A percentile compares a stretch with the other conserved stretches of the same genome.
These are phyloP conservation scores for Chenopodium album DNA, from an alignment of 148 eudicot genomes.

Conservation along the genomic window DNA sequence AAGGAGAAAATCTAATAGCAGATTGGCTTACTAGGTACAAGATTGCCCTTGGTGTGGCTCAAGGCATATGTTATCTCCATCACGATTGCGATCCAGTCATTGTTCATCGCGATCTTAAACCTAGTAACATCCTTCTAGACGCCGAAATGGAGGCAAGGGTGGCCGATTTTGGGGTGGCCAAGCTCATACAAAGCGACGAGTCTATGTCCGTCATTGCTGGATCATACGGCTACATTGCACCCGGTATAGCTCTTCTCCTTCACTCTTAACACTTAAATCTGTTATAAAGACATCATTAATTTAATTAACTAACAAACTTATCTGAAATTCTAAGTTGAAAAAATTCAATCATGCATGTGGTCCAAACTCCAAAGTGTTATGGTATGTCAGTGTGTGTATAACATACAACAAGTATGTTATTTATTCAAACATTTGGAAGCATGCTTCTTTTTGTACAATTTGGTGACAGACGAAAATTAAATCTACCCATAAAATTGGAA, in stretches of 20 bases:
- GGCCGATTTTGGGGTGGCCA: conserved; percentile 96
- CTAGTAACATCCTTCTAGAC: conserved; percentile 80
- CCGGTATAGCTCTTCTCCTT: conserved; percentile 50
- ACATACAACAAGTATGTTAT: background rate
- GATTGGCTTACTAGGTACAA: conserved; percentile 87
- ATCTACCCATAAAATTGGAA: conserved; percentile 23
- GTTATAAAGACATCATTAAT: background rate
- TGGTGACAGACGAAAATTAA: conserved; percentile 5
- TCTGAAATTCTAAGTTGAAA: background rate
- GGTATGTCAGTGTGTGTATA: background rate
- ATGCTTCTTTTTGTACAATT: conserved; percentile 15
- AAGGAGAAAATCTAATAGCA: conserved; percentile 53
- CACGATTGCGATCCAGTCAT: conserved; percentile 95
- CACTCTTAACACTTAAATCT: background rate
- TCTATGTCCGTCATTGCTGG: conserved; percentile 98
- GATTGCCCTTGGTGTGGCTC: conserved; percentile 93
- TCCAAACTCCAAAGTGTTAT: conserved; percentile 15
- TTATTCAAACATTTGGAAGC: conserved; percentile 21
- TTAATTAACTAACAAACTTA: background rate
- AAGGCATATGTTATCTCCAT: conserved; percentile 87
- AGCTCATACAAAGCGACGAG: conserved; percentile 65
- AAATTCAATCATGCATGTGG: conserved; percentile 6
- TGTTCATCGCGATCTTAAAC: conserved; percentile 88
- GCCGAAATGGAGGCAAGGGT: conserved; percentile 91
- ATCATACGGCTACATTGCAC: conserved; percentile 96